phyloP scores from a whole-genome alignment of 176 grass and related monocot species.

The Urochloa ruziziensis region DNA sequence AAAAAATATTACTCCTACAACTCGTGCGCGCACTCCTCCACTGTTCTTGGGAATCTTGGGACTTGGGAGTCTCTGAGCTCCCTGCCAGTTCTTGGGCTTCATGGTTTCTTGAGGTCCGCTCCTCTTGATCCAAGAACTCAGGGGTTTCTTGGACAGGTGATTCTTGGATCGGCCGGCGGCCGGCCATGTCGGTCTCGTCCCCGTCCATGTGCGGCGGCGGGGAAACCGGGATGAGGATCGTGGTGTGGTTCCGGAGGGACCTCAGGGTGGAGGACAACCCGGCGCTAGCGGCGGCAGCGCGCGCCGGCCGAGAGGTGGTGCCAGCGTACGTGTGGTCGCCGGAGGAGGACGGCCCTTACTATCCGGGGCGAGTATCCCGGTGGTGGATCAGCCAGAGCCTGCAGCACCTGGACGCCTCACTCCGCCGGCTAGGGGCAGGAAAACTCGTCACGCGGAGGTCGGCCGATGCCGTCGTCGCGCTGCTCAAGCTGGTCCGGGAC shows the following conservation, averaged over 20 bases:
- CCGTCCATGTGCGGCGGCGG: constrained; percentile 43
- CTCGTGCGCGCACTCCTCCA: background rate
- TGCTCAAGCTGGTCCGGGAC: constrained; percentile 66
- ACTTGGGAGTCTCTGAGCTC: background rate
- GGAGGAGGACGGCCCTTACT: constrained; percentile 74
- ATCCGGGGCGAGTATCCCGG: constrained; percentile 74
- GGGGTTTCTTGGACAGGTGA: constrained; percentile 4
- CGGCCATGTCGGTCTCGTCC: constrained; percentile 45
- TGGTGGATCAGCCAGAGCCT: constrained; percentile 92
- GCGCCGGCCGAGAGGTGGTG: constrained; percentile 60
- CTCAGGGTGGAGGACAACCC: constrained; percentile 89
- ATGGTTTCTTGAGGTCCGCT: constrained; percentile 16
- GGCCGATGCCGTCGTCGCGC: constrained; percentile 54
- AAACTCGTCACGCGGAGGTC: constrained; percentile 68
- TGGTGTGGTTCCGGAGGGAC: constrained; percentile 91
- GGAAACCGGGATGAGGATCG: constrained; percentile 40
- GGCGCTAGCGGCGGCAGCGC: constrained; percentile 63
- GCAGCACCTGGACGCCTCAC: constrained; percentile 71
- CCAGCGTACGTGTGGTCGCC: constrained; percentile 79
- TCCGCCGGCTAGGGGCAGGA: constrained; percentile 64
- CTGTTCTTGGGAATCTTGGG: constrained; percentile 26
- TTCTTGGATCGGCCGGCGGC: constrained; percentile 31
- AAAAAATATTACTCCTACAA: background rate
- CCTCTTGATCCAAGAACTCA: constrained; percentile 16
- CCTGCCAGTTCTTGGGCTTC: background rate